Base-by-base conservation (phyloP, 2,329 filamentous ascomycete species). In the Claviceps capensis region DNA sequence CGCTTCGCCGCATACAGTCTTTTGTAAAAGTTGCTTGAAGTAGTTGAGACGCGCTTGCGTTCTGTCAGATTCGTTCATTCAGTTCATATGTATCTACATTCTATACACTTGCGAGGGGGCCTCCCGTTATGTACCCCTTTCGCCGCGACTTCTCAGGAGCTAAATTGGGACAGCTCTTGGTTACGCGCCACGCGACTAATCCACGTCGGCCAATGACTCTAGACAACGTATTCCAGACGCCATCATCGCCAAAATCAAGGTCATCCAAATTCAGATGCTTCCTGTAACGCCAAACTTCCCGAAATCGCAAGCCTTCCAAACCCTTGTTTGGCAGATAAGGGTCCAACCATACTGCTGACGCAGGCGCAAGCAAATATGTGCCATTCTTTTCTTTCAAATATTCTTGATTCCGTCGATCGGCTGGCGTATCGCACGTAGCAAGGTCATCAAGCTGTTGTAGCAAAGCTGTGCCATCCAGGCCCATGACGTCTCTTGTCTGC, bases 261-360 rank as follows among this genome's bases (percentile, higher is more conserved):
- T 91, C 86, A 65, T 91, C 86, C 43, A 91, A 69, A 60, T 88
- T 89, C 37, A 91, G 66, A 65, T 91, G 86, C 52, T 74, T 72
- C 47, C 67, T 69, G 60, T 86, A 75, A 54, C 76, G 75, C 83
- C 85, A 90, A 3, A 87, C 77, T 63, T 87, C 78, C 53, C 82
- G 74, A 59, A 90, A 83, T 36, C 75, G 69, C 49, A 88, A 60
- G 1, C 79, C 78, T 16, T 79, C 72, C 40, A 80, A 60, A 1
- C 75, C 76, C 64, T 81, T 81, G 56, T 82, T 80, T 3, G 70
- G 62, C 14, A 81, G 68, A 59, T 81, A 85, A 0, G 74, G 72
- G 57, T 86, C 83, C 37, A 89, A 67, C 72, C 82, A 88, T 1
- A 77, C 78, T 11, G 85, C 82, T 42, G 85, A 89, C 17, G 79